Base-by-base conservation (phyloP, 257 asterid species). In the Gentiana straminea region DNA sequence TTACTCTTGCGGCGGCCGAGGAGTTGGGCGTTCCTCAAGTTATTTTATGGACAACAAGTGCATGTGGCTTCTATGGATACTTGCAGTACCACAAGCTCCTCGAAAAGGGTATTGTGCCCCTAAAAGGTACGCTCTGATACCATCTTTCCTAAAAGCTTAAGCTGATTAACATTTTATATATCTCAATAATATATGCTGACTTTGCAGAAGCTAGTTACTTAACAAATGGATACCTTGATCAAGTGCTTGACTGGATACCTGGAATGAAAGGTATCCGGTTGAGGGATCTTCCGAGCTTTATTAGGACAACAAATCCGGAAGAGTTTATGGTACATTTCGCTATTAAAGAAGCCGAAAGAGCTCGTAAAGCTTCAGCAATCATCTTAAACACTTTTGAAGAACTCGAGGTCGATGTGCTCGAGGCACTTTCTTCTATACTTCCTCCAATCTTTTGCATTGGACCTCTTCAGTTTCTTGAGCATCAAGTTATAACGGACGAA, bases 21-120 rank as follows among this genome's bases (percentile, higher is more conserved):
- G 49, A 44, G 39, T 33, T 1, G 32, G 62, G 70, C 61, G 52
- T 59, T 1, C 47, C 67, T 3, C 33, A 52, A 12, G 66, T 72
- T 37, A 38, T 47, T 0, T 72, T 67, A 13, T 62, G 66, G 63
- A 44, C 70, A 8, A 67, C 67, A 7, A 68, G 70, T 9, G 73
- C 64, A 34, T 45, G 60, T 54, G 70, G 67, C 10, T 49, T 72
- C 49, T 8, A 13, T 61, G 70, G 62, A 11, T 59, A 35, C 15
- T 4, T 32, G 7, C 69, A 72, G 1, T 67, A 35, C 47, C 70
- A 57, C 24, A 34, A 63, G 13, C 77, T 67, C 8, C 37, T 63
- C 1, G 54, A 59, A 3, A 36, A 59, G 61, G 70, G 73, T 48
- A 45, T 49, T 8, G 2, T 37, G 37, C 77, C 70, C 10, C 54